Evolutionary conservation across 352 stramenopile species (phyloP), one percentile per base, ranked within the genome.

Genomic region (Globisporangium alternatum): DNA sequence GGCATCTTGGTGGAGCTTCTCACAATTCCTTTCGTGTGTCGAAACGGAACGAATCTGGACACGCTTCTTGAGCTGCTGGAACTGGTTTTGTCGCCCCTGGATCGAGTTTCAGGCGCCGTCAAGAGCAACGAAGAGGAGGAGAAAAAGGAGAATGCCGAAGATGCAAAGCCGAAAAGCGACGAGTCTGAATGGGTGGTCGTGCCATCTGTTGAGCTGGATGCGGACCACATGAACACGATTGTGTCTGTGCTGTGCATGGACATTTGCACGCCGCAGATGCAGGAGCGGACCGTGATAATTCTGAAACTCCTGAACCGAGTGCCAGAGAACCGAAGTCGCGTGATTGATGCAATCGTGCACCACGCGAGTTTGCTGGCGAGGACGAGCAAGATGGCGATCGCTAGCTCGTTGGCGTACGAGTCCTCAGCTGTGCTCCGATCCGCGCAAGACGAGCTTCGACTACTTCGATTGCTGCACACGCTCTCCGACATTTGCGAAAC

Each of bases 391-490:
- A 53, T 21, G 9, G 49, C 19, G 21, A 55, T 59, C 3, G n/a
- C 25, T n/a, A 28, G 62, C 1, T 55, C 47, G 5, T 37, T 39
- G 5, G 41, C 48, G 39, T 91, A 88, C 53, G 86, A 91, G 56
- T 82, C 84, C 0, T 92, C 88, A 21, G 86, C 87, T 13, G 88
- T 95, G n/a, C 71, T 94, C 39, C 78, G 72, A 13, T 89, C 77
- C 2, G 81, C 83, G 12, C 89, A 92, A 57, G 77, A 96, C 68
- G 96, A 99, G 67, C 72, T 98, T 19, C 98, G 98, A 64, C 72
- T 99, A 41, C 80, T 99, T 21, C 89, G 97, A 19, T 79, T 99
- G 22, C 73, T 99, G 35, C 97, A 99, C 72, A 98, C 96, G 35
- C 75, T 99, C 15, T 96, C 88, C 5, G 88, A 96, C 65, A 72